Conservation (phyloP, 768 basidiomycete genomes). For the Leccinellum luteum region DNA sequence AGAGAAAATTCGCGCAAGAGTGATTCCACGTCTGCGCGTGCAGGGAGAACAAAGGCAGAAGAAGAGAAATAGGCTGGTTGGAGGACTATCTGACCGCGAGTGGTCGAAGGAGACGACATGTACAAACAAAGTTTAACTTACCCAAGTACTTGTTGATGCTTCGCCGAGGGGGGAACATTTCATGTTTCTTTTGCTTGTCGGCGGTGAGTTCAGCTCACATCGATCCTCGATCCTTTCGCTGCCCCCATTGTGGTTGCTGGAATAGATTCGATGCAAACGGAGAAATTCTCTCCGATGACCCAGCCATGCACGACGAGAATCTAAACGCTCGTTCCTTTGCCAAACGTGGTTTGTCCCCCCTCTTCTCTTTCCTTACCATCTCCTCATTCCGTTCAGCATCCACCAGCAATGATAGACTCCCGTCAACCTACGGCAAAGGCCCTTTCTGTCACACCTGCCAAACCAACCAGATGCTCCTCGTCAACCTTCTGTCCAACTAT, state of each 20-base stretch:
- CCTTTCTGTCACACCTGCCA: slow-evolving; percentile 87
- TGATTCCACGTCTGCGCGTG: slow-evolving; percentile 60
- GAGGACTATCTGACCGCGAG: slow-evolving; percentile 59
- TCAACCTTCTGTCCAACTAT: slow-evolving; percentile 88
- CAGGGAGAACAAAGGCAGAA: slow-evolving; percentile 61
- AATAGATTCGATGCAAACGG: slow-evolving; percentile 72
- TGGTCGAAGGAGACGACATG: slow-evolving; percentile 45
- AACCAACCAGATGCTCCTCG: slow-evolving; percentile 87
- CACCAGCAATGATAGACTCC: slow-evolving; percentile 66
- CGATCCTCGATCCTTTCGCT: slow-evolving; percentile 60
- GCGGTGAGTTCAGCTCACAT: slow-evolving; percentile 37
- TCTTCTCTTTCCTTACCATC: background rate
- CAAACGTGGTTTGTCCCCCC: slow-evolving; percentile 54
- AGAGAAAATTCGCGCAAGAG: slow-evolving; percentile 55
- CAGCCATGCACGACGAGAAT: slow-evolving; percentile 81
- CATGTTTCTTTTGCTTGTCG: slow-evolving; percentile 76
- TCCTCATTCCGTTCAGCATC: slow-evolving; percentile 45
- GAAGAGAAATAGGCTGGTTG: slow-evolving; percentile 81
- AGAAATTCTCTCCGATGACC: slow-evolving; percentile 80
- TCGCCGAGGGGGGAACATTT: slow-evolving; percentile 45
- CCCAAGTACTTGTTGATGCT: slow-evolving; percentile 41
- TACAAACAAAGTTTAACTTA: too few relatives aligned
- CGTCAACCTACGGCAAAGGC: slow-evolving; percentile 51
- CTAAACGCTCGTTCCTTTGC: slow-evolving; percentile 71
- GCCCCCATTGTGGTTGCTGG: slow-evolving; percentile 66